Conservation (phyloP, 805 yeast species). For the Schwanniomyces vanrijiae region DNA sequence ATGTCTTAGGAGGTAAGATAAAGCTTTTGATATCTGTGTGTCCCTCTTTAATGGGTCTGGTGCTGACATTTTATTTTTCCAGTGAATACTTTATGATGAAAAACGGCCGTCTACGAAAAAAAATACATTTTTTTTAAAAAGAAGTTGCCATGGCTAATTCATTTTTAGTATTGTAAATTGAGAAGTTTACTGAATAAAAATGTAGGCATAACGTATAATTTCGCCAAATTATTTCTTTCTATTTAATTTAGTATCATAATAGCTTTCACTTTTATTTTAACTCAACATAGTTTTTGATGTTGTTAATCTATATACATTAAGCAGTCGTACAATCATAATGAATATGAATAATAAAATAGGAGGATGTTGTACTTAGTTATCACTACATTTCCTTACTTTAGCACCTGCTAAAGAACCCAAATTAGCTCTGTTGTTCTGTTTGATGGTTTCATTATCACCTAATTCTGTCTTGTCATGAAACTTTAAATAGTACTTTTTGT, state of each 20-base stretch:
- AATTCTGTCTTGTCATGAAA: conserved; percentile 82
- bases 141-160: no score
- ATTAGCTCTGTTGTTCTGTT: conserved; percentile 44
- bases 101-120: no score
- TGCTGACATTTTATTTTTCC: conserved; percentile 6
- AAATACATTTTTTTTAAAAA: no score
- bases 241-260: no score
- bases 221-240: no score
- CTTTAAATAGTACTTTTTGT: conserved; percentile 54
- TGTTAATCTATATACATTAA: not conserved
- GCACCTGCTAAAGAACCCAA: conserved; percentile 52
- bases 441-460: conserved; percentile 85
- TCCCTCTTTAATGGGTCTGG: conserved; percentile 34
- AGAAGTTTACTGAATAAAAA: no score
- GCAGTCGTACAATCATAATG: not conserved
- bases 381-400: conserved; percentile 43
- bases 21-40: conserved; percentile 63
- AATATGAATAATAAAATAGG: not conserved
- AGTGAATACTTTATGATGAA: no score
- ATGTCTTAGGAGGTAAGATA: conserved; percentile 82
- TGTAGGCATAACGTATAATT: no score
- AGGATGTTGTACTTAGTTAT: conserved; percentile 3
- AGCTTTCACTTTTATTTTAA: not conserved
- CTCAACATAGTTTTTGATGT: not conserved
- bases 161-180: no score